Base-by-base conservation (phyloP, 2,329 filamentous ascomycete genomes). In the Sordariomycetes sp. region DNA sequence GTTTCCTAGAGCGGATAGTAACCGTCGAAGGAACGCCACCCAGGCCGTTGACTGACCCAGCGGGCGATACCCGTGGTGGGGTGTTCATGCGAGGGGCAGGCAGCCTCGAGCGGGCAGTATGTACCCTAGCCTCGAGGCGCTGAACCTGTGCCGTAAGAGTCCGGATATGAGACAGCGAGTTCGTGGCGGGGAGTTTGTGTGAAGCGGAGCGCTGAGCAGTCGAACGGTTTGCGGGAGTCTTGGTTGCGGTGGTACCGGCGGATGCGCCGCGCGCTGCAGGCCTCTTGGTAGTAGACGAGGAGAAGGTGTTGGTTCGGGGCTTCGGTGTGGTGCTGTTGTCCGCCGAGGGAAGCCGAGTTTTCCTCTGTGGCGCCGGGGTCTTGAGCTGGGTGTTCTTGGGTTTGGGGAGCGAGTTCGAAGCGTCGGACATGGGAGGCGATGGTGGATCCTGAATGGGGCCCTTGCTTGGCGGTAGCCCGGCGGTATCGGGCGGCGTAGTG, bases 131-230 rank as follows among this genome's bases (percentile, higher is more conserved):
- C 71, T 97, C 94, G 61, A 99, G 85, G 64, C 90, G 89, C 72
- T 97, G 90, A 91, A 97, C 97, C 74, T 97, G 94, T 32, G 90
- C 92, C 60, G 95, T 96, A 63, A 99, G 85, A 34, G 87, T 88
- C 62, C 93, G 90, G 67, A 99, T 96, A 70, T 99, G 94, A 63
- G 89, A 88, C 55, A 99, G 82, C 1, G 94, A 97, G 62, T 77
- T 83, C 61, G 79, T 85, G 57, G 78, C 76, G 28, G 82, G 79
- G 46, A 83, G 64, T 61, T 74, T 78, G 64, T 80, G 72, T 20
- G 76, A 73, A 24, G 73, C 67, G 12, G 74, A 72, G n/a, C 81
- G 76, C 53, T 83, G 73, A n/a, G 85, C 88, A 11, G 82, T 77
- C 1, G 79, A 65, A 34, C 71, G 68, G 61, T 78, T 69, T 34